These are phyloP conservation scores for Psilocybe sp. DNA, from an alignment of 768 basidiomycete genomes.

Conservation along the genomic window DNA sequence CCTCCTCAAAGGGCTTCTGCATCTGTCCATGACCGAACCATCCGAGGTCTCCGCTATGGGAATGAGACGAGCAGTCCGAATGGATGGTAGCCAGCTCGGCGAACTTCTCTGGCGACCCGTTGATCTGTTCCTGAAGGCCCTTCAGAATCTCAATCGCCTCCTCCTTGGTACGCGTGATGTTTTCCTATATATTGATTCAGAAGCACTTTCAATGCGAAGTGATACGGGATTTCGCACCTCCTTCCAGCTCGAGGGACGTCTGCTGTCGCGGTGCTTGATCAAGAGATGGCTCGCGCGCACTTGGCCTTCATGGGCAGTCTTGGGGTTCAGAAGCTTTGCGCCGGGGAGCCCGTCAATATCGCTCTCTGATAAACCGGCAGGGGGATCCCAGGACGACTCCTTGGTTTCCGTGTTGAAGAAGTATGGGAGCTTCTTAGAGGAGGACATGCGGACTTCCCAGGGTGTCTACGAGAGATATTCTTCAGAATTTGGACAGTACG, in stretches of 20 bases:
- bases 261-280: constrained; percentile 84
- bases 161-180: constrained; percentile 83
- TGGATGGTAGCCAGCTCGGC: constrained; percentile 69
- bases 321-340: constrained; percentile 43
- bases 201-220: constrained; percentile 1
- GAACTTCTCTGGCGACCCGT: constrained; percentile 59
- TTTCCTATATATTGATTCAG: constrained; percentile 38
- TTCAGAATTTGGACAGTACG: background rate
- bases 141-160: constrained; percentile 84
- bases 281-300: constrained; percentile 95
- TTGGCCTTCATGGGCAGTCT: constrained; percentile 36
- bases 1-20: constrained; percentile 98
- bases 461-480: constrained; percentile 8
- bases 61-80: constrained; percentile 90
- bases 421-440: constrained; percentile 75
- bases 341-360: constrained; percentile 66
- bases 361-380: constrained; percentile 56
- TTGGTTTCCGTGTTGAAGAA: constrained; percentile 77
- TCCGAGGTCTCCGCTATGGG: constrained; percentile 83
- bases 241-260: constrained; percentile 82
- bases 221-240: constrained; percentile 48
- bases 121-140: constrained; percentile 61
- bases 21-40: constrained; percentile 84
- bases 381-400: constrained; percentile 79
- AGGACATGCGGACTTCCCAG: constrained; percentile 91